Evolutionary conservation across 371 early-diverging fungal species (phyloP).

Genomic region (Saksenaea oblongispora): DNA sequence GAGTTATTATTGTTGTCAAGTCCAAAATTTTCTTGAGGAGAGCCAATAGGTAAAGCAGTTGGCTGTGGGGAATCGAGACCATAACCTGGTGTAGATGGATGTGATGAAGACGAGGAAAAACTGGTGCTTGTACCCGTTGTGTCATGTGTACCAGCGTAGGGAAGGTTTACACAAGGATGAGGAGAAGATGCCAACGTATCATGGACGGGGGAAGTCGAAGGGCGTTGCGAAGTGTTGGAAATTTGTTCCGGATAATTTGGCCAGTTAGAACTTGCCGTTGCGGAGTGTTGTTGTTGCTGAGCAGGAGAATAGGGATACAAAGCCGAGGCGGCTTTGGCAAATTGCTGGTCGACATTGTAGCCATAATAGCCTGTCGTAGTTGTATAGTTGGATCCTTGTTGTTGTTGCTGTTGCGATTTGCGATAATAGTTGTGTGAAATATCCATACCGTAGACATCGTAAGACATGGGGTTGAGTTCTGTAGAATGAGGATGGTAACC

Average conservation of each 20-base stretch:
- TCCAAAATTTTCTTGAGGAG: neutral
- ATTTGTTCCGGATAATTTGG: neutral
- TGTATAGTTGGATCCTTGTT: neutral
- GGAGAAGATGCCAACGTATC: neutral
- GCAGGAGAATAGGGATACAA: neutral
- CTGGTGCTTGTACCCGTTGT: neutral
- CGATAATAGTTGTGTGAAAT: neutral
- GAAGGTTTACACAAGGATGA: neutral
- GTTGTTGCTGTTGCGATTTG: constrained; percentile 4
- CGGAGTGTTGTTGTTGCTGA: neutral
- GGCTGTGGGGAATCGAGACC: constrained; percentile 6
- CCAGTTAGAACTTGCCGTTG: neutral
- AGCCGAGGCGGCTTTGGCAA: neutral
- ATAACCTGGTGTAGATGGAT: constrained; percentile 4
- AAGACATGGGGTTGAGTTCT: neutral
- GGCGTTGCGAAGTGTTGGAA: neutral
- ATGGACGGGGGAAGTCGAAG: neutral
- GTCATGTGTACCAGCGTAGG: constrained; percentile 1
- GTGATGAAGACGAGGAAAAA: neutral
- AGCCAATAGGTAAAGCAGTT: neutral
- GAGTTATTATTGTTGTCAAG: constrained; percentile 1
- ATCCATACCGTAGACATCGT: neutral
- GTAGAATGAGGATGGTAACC: neutral
- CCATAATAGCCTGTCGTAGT: neutral
- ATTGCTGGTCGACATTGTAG: neutral